A percentile compares a stretch with the other conserved stretches of the same genome.
Conservation (phyloP, 2,329 filamentous ascomycete genomes). For the Fusarium caatingaense region DNA sequence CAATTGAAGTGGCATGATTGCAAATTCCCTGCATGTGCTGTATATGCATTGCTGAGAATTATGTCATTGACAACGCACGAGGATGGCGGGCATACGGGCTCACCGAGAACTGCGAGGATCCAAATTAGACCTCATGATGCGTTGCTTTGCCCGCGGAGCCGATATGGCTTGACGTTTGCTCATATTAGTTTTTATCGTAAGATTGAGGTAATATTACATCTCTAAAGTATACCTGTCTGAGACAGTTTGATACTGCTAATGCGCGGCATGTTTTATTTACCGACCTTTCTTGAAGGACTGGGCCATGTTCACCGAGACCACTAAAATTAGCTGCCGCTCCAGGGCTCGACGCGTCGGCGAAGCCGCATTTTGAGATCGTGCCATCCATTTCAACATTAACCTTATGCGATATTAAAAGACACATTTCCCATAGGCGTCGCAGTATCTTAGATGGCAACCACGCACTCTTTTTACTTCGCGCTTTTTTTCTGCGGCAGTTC, state of each 20-base stretch:
- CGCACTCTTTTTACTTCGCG: no score
- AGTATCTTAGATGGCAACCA: not conserved
- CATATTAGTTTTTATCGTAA: not conserved
- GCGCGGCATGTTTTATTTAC: not conserved
- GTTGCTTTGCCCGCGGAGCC: not conserved
- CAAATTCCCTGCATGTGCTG: not conserved
- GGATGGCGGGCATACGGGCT: not conserved
- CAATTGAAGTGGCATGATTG: conserved; percentile 34
- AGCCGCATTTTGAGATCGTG: not conserved
- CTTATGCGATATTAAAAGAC: not conserved
- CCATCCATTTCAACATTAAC: not conserved
- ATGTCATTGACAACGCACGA: not conserved
- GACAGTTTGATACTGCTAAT: not conserved
- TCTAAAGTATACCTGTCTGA: not conserved
- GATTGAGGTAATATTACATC: not conserved
- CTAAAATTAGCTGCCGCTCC: not conserved
- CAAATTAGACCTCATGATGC: not conserved
- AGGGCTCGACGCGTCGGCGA: not conserved
- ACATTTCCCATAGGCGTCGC: not conserved
- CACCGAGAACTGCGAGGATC: not conserved
- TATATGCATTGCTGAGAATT: not conserved
- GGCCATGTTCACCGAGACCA: not conserved
- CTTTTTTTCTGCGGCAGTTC: no score
- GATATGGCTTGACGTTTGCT: not conserved
- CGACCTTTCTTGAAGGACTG: not conserved